Evolutionary conservation across 1,284 basidiomycete species (phyloP), one percentile per base, ranked within the genome.

Genomic region (Inonotus obliquus): DNA sequence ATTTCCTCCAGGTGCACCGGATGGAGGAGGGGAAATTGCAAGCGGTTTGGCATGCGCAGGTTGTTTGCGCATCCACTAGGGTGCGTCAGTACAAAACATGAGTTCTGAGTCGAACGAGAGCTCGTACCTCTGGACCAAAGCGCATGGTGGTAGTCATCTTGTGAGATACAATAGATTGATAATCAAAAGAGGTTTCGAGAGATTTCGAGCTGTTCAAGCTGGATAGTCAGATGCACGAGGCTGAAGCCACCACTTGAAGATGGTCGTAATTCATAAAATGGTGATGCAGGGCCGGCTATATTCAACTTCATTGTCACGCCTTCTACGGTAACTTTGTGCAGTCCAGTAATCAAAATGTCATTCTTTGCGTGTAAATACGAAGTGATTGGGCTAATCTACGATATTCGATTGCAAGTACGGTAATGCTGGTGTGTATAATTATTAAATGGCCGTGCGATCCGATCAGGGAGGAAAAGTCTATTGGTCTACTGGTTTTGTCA

Each of bases 11-110:
- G 39, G 58, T 11, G 67, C 54, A 39, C 71, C 63, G 27, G 77
- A 75, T 59, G 81, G 83, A 57, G 84, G 84, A 23, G 86, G 83
- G 52, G 83, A 85, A 57, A 77, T 79, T 54, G 69, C 72, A 61
- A 80, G 81, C 41, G 80, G 74, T 67, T 84, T 84, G 53, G 81
- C 70, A 57, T 58, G 47, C n/a, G 47, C 23, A 64, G 87, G 84
- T 65, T 80, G 81, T 75, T 91, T 91, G 68, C 91, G 85, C 90
- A 93, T 92, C 91, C 91, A 93, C 77, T 59, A 21, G 23, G 1
- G 21, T 7, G 19, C 21, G 21, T 11, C 47, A 59, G 14, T 92
- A 90, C 90, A 91, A 69, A 88, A 89, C 78, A 92, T 91, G 73
- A 92, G 91, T 83, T 91, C 87, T 21, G 23, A 1, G 52, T 47